Percentiles rank a stretch among this genome's conserved stretches.
Evolutionary conservation across 2,329 filamentous ascomycete species (phyloP).

Genomic region (Beauveria varroae): DNA sequence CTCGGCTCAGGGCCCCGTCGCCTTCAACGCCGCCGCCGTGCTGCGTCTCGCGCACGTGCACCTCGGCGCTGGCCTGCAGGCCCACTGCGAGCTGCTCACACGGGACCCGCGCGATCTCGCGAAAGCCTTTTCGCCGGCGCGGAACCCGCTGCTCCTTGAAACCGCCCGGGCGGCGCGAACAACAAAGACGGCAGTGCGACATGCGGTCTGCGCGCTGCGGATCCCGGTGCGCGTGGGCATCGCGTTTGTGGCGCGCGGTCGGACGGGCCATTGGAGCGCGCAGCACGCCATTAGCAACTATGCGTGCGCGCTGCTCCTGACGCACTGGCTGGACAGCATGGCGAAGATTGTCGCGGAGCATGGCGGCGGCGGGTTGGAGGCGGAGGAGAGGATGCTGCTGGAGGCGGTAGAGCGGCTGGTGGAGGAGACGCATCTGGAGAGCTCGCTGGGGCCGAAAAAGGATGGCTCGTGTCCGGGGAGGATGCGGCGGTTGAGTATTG

Average conservation of each 20-base stretch:
- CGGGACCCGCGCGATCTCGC: constrained; percentile 33
- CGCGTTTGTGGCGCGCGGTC: constrained; percentile 43
- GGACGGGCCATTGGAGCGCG: constrained; percentile 48
- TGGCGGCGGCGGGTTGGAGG: constrained; percentile 11
- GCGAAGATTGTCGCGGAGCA: constrained; percentile 8
- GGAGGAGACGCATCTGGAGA: constrained; percentile 18
- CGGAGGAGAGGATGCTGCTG: constrained; percentile 18
- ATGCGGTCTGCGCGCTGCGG: constrained; percentile 46
- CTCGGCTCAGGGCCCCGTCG: constrained; percentile 43
- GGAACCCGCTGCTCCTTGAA: no score
- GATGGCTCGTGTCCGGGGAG: constrained; percentile 14
- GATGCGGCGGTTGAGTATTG: constrained; percentile 16
- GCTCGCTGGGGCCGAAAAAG: constrained; percentile 10
- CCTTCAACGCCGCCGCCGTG: constrained; percentile 32
- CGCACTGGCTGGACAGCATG: constrained; percentile 30
- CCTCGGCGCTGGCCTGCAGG: constrained; percentile 13
- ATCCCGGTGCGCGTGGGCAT: constrained; percentile 46
- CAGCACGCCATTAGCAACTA: constrained; percentile 46
- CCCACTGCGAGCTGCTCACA: constrained; percentile 36
- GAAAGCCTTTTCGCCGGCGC: no score
- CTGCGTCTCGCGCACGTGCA: constrained; percentile 24
- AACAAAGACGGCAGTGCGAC: constrained; percentile 36
- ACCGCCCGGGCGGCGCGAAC: constrained; percentile 36
- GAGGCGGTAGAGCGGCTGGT: constrained; percentile 17
- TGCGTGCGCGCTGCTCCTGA: constrained; percentile 41